Conservation (phyloP, 805 yeast species). For the Wickerhamiella spandovensis region DNA sequence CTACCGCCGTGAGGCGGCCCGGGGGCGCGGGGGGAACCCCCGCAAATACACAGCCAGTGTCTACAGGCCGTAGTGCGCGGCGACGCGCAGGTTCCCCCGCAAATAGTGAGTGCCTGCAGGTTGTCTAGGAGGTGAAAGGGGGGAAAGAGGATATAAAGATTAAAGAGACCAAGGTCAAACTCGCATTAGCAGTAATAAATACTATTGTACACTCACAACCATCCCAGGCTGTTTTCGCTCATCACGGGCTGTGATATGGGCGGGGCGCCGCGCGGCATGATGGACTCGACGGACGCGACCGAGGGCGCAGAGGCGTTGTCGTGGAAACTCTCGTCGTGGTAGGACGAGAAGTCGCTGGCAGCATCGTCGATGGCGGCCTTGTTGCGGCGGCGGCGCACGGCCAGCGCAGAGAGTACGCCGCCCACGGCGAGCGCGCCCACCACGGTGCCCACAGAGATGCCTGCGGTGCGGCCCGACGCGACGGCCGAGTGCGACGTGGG, state of each 20-base stretch:
- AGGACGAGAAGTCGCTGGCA: slow-evolving; percentile 2
- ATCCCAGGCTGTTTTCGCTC: slow-evolving; percentile 12
- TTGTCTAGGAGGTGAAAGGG: too few species aligned
- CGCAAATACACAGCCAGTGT: too few species aligned
- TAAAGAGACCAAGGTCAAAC: too few species aligned
- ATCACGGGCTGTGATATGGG: slow-evolving; percentile 11
- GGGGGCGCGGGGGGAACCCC: too few species aligned
- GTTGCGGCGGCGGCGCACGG: slow-evolving; percentile 6
- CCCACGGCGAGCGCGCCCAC: slow-evolving; percentile 61
- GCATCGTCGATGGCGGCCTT: slow-evolving; percentile 4
- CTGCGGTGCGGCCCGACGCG: slow-evolving; percentile 39
- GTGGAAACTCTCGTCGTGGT: slow-evolving; percentile 4
- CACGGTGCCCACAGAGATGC: slow-evolving; percentile 72
- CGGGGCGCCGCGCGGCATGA: slow-evolving; percentile 2
- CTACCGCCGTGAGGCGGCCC: too few species aligned
- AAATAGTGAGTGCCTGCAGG: too few species aligned
- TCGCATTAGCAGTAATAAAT: slow-evolving; percentile 1
- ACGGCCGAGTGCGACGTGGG: slow-evolving; percentile 24
- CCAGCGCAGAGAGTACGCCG: slow-evolving; percentile 30
- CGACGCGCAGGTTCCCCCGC: too few species aligned
- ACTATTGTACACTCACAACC: slow-evolving; percentile 5
- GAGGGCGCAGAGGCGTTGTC: not conserved
- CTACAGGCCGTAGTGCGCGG: too few species aligned
- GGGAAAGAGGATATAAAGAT: too few species aligned
- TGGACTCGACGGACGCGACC: not conserved